Conservation (phyloP, 495 filamentous ascomycete species). For the Tuber borchii region DNA sequence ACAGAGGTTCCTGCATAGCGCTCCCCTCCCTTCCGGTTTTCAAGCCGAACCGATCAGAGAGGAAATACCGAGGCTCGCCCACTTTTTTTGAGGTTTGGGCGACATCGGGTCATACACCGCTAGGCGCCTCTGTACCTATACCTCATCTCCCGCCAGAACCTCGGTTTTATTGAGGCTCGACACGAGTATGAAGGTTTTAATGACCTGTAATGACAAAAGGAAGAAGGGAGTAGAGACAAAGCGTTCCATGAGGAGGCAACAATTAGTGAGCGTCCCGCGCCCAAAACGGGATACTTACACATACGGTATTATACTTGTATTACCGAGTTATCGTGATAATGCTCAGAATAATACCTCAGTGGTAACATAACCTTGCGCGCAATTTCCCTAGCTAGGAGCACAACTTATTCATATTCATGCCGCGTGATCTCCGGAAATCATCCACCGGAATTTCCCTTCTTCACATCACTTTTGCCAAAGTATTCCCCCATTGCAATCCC, state of each 20-base stretch:
- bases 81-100: background rate
- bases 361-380: background rate
- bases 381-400: background rate
- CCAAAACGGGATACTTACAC: background rate
- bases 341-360: background rate
- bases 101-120: background rate
- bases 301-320: background rate
- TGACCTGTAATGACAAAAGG: background rate
- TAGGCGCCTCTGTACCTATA: background rate
- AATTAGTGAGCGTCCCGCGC: background rate
- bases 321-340: background rate
- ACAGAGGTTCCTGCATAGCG: background rate
- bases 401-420: background rate
- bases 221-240: background rate
- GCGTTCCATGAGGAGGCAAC: background rate
- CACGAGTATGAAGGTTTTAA: background rate
- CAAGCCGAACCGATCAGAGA: background rate
- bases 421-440: background rate
- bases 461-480: too few relatives aligned
- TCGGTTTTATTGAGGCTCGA: background rate
- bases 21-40: background rate
- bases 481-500: background rate
- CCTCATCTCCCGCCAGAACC: background rate
- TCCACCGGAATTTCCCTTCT: background rate
- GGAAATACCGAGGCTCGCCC: background rate